Evolutionary conservation across 1,284 basidiomycete species (phyloP).

Genomic region (Malassezia nana): DNA sequence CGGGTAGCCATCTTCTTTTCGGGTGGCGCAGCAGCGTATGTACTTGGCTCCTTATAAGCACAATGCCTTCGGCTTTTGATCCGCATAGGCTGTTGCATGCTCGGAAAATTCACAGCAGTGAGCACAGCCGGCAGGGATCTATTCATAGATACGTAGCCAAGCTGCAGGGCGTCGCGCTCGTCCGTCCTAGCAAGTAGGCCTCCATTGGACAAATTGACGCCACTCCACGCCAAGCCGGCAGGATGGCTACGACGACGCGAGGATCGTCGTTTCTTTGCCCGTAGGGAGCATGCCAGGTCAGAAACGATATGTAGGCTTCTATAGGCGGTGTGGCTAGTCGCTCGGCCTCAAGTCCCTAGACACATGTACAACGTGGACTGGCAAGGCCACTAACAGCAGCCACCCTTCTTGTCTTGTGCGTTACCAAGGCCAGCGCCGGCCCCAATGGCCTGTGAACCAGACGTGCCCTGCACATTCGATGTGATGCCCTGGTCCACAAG

Average conservation of each 20-base stretch:
- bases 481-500: conserved; percentile 61
- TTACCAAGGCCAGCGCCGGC: not conserved
- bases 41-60: not conserved
- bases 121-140: not conserved
- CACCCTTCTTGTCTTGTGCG: conserved; percentile 11
- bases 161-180: not conserved
- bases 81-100: not conserved
- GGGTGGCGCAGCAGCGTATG: no score
- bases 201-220: not conserved
- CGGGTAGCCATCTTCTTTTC: not conserved
- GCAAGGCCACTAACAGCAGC: conserved; percentile 12
- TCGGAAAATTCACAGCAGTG: not conserved
- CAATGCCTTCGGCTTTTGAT: not conserved
- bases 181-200: not conserved
- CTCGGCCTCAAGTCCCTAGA: not conserved
- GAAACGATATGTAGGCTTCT: no score
- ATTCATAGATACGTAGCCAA: not conserved
- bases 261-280: no score
- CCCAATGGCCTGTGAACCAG: conserved; percentile 4
- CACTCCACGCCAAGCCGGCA: no score
- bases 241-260: no score
- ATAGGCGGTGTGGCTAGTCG: not conserved
- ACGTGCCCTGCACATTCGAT: conserved; percentile 8
- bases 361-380: not conserved
- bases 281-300: no score